A percentile compares a stretch with the other conserved stretches of the same genome.
Conservation (phyloP, 2,329 filamentous ascomycete genomes). For the Talaromyces sp. region DNA sequence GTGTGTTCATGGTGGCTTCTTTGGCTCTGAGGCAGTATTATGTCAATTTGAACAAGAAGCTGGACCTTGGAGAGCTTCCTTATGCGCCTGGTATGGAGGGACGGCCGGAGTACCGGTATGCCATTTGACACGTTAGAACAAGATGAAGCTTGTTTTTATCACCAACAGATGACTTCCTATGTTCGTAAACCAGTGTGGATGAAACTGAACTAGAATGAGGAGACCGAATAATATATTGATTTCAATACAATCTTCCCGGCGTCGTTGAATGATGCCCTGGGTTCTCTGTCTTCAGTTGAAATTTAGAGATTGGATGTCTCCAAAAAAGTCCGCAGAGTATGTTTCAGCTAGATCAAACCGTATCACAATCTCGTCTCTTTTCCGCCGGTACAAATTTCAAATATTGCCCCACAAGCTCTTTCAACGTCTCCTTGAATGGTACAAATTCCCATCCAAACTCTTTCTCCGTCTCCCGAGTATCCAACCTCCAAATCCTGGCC, state of each 20-base stretch:
- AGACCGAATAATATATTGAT: not conserved
- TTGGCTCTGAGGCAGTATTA: not conserved
- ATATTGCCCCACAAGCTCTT: conserved; percentile 8
- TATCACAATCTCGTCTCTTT: not conserved
- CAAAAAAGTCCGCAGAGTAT: too few species aligned
- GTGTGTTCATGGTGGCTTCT: not conserved
- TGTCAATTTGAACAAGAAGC: not conserved
- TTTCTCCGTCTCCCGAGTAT: not conserved
- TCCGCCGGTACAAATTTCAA: not conserved
- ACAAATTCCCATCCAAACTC: conserved; percentile 10
- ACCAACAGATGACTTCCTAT: not conserved
- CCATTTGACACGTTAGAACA: not conserved
- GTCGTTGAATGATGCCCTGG: too few species aligned
- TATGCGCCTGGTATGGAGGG: not conserved
- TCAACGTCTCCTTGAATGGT: conserved; percentile 10
- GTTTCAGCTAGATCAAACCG: too few species aligned
- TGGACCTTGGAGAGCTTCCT: not conserved
- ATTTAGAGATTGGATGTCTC: too few species aligned
- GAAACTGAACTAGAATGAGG: not conserved
- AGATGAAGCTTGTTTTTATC: not conserved
- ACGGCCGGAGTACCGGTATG: not conserved
- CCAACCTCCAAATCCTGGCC: conserved; percentile 1
- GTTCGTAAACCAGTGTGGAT: not conserved
- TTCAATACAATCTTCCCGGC: too few species aligned
- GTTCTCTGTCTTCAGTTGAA: too few species aligned